Percentiles rank a stretch among this genome's conserved stretches.
Evolutionary conservation across 2,329 filamentous ascomycete species (phyloP).

Genomic region (Fusarium sp.): DNA sequence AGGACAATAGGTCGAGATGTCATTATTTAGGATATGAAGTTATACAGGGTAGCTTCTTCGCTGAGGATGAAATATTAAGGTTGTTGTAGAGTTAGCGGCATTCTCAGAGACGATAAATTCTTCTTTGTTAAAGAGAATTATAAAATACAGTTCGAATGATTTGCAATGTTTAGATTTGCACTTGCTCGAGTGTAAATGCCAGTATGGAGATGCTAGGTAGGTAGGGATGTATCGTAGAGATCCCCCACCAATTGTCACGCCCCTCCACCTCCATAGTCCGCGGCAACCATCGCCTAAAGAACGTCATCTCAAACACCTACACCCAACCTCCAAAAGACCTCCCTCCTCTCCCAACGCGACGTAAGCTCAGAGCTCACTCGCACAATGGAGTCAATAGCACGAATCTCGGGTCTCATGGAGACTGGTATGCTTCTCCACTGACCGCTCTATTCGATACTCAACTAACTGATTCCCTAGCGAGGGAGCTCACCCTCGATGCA

Average conservation of each 20-base stretch:
- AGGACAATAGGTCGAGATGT: conserved; percentile 56
- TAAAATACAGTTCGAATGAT: neutral
- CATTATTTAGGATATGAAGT: conserved; percentile 24
- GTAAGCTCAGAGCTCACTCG: conserved; percentile 32
- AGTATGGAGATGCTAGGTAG: neutral
- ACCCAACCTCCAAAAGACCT: conserved; percentile 21
- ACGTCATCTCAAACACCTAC: conserved; percentile 45
- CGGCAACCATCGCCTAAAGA: conserved; percentile 14
- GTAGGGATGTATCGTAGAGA: neutral
- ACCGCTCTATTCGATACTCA: conserved; percentile 15
- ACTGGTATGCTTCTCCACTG: conserved; percentile 71
- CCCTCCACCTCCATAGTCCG: conserved; percentile 36
- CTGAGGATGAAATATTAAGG: neutral
- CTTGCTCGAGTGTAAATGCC: neutral
- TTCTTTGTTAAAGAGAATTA: neutral
- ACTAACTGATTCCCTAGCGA: conserved; percentile 67
- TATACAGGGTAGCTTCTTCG: conserved; percentile 28
- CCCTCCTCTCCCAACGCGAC: conserved; percentile 19
- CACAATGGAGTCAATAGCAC: conserved; percentile 93
- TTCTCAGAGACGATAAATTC: no score
- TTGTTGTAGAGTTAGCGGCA: neutral
- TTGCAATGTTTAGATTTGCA: neutral
- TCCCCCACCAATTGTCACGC: conserved; percentile 35
- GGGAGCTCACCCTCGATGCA: conserved; percentile 97
- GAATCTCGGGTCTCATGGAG: conserved; percentile 93